A percentile compares a stretch with the other conserved stretches of the same genome.
Conservation (phyloP, 768 basidiomycete genomes). For the Boletus sp. region DNA sequence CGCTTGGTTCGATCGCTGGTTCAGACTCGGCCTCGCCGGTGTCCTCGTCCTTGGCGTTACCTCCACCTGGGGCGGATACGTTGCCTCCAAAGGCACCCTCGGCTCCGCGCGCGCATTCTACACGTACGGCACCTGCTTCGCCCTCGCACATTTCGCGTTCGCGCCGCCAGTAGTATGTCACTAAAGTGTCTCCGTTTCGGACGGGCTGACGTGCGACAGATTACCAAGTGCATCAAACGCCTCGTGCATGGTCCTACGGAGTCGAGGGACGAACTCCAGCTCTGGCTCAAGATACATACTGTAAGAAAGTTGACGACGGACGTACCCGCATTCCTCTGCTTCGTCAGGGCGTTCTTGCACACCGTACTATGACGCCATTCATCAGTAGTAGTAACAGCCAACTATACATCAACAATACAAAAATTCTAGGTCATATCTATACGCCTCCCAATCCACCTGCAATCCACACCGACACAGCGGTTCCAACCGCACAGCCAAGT, state of each 20-base stretch:
- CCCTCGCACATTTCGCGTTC: conserved; percentile 8
- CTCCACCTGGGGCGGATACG: not conserved
- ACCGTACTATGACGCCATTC: not conserved
- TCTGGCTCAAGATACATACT: not conserved
- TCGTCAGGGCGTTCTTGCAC: conserved; percentile 1
- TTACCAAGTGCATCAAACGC: not conserved
- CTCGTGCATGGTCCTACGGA: not conserved
- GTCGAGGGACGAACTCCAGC: not conserved
- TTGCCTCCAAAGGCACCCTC: not conserved
- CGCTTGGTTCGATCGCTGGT: not conserved
- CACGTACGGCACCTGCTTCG: conserved; percentile 3
- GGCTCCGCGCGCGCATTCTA: not conserved
- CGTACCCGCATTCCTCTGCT: conserved; percentile 1
- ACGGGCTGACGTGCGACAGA: not conserved
- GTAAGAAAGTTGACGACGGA: conserved; percentile 3
- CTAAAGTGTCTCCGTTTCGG: not conserved
- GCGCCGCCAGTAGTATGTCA: not conserved
- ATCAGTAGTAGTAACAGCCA: not conserved
- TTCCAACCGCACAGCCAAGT: conserved; percentile 18
- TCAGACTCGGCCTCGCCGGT: not conserved
- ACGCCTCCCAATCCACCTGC: conserved; percentile 23
- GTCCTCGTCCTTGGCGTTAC: not conserved
- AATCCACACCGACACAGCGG: conserved; percentile 19
- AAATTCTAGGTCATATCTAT: not conserved
- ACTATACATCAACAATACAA: not conserved